These are phyloP conservation scores for Calophaca sinica DNA, from an alignment of 306 rosid species.

Conservation along the genomic window DNA sequence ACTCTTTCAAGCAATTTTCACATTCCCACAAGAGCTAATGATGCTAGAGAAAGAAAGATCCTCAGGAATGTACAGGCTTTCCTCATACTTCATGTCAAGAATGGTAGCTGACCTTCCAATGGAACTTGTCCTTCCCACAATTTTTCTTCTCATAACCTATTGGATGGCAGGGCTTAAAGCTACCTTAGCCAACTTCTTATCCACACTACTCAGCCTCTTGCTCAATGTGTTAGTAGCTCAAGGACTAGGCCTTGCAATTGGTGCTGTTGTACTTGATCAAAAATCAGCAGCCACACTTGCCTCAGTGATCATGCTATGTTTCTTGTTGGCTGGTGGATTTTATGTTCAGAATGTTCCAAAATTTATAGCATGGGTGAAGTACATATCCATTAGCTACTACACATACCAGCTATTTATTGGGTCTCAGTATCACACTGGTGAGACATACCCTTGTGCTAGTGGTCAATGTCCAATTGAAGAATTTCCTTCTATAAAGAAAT, in stretches of 20 bases:
- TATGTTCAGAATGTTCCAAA: slow-evolving; percentile 69
- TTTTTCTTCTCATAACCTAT: slow-evolving; percentile 58
- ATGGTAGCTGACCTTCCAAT: slow-evolving; percentile 66
- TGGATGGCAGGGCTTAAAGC: slow-evolving; percentile 68
- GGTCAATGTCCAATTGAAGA: slow-evolving; percentile 53
- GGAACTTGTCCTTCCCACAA: slow-evolving; percentile 71
- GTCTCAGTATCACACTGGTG: slow-evolving; percentile 56
- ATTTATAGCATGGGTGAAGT: slow-evolving; percentile 69
- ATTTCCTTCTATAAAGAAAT: slow-evolving; percentile 56
- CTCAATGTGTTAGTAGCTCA: slow-evolving; percentile 64
- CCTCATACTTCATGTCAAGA: slow-evolving; percentile 72
- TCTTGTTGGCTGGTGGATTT: slow-evolving; percentile 64
- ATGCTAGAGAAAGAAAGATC: slow-evolving; percentile 73
- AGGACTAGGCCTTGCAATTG: slow-evolving; percentile 78
- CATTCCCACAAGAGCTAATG: slow-evolving; percentile 69
- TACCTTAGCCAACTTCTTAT: slow-evolving; percentile 32
- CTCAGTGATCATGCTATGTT: slow-evolving; percentile 68
- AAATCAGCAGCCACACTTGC: slow-evolving; percentile 65
- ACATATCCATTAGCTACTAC: slow-evolving; percentile 57
- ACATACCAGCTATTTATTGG: slow-evolving; percentile 62
- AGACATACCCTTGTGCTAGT: slow-evolving; percentile 58
- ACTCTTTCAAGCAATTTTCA: slow-evolving; percentile 69
- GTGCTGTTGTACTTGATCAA: slow-evolving; percentile 66
- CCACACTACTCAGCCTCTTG: slow-evolving; percentile 50
- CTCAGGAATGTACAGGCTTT: slow-evolving; percentile 76